Base-by-base conservation (phyloP, 1,284 basidiomycete species). In the Macrocybe sp. region DNA sequence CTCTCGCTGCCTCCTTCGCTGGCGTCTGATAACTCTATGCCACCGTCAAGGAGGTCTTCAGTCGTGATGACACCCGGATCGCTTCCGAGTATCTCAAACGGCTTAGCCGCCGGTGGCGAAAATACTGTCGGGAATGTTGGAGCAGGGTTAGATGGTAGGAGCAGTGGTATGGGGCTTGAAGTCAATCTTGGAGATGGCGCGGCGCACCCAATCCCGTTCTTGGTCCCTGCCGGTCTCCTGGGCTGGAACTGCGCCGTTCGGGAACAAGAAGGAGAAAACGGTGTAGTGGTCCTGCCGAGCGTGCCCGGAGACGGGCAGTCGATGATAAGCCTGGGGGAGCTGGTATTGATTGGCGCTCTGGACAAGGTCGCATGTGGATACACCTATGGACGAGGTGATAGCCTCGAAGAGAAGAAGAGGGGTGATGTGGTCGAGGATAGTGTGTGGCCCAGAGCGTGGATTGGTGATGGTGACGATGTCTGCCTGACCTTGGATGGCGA, bases 381-480 rank as follows among this genome's bases (percentile, higher is more conserved):
- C 22, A 22, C 22, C 22, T n/a, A 47, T 44, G 29, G 49, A 44
- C 37, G 44, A 30, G 34, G 35, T 48, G 45, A n/a, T 50, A n/a
- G 38, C 49, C 37, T 29, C 38, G 38, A 22, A 40, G 33, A 41
- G 31, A 39, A 47, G 10, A 43, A 36, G 7, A 36, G 22, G 33
- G 51, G 31, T 5, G 48, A 38, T 22, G 50, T 38, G 14, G 37
- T 35, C 8, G 48, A 44, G 7, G 40, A 35, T 10, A 43, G 11
- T 6, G 49, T 36, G 22, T 54, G 55, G 51, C 55, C 50, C 12
- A 47, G 55, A 16, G 59, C 54, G 33, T 60, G 59, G 59, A 53
- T 60, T 40, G 59, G 52, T 7, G 48, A 42, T 9, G 37, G 16
- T 7, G 47, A 22, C 3, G 54, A 60, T 0, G 55, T 7, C 36